phyloP scores from a whole-genome alignment of 2,329 filamentous ascomycete species.

The Didymellaceae sp. region DNA sequence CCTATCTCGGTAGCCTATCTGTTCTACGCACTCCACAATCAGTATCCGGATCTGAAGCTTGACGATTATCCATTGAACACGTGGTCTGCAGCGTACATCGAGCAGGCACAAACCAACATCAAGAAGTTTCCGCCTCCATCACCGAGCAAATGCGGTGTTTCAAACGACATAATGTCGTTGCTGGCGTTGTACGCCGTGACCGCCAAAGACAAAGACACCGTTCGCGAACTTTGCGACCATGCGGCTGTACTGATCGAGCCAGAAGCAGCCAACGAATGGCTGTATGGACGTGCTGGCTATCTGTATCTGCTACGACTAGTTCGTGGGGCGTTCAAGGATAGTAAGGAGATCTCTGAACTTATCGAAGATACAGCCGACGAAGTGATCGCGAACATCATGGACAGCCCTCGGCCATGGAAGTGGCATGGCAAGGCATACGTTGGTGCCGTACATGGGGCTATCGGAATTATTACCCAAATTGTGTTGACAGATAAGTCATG shows the following conservation, averaged over 20 bases:
- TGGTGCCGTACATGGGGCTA: conserved; percentile 71
- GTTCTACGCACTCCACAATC: conserved; percentile 57
- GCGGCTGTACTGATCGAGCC: conserved; percentile 54
- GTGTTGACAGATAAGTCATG: conserved; percentile 64
- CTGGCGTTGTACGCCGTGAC: conserved; percentile 59
- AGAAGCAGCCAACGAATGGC: conserved; percentile 65
- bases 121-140: conserved; percentile 56
- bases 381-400: conserved; percentile 66
- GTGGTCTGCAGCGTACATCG: conserved; percentile 59
- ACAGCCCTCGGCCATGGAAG: conserved; percentile 63
- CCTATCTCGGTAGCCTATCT: conserved; percentile 58
- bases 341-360: conserved; percentile 58
- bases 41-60: conserved; percentile 57
- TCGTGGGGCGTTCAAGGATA: conserved; percentile 61
- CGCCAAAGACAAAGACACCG: conserved; percentile 58
- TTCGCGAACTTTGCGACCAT: conserved; percentile 58
- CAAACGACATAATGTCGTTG: conserved; percentile 58
- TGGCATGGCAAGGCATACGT: conserved; percentile 70
- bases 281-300: conserved; percentile 71
- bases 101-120: conserved; percentile 58
- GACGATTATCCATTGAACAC: conserved; percentile 55
- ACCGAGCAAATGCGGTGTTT: conserved; percentile 56
- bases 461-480: conserved; percentile 75
- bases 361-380: conserved; percentile 61
- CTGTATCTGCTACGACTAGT: conserved; percentile 72